Percentiles rank a stretch among this genome's conserved stretches.
Conservation (phyloP, 345 rosid genomes). For the Salix exigua region DNA sequence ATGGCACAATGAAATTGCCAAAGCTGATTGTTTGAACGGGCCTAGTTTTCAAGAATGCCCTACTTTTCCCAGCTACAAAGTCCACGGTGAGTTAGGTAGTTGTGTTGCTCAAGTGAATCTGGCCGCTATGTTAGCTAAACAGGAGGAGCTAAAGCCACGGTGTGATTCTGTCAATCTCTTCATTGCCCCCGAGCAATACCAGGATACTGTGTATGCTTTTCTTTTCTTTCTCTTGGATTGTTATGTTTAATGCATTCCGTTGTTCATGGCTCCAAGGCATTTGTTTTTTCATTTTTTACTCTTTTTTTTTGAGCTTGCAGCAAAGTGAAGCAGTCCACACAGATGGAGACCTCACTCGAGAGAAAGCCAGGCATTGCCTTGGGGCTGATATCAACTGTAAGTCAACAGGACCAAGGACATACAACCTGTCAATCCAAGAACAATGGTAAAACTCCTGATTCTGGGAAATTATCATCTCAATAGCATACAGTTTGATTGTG, state of each 20-base stretch:
- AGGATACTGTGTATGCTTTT: constrained; percentile 27
- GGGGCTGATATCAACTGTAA: constrained; percentile 23
- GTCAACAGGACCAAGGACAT: constrained; percentile 30
- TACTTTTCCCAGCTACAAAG: neutral
- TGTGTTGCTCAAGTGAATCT: constrained; percentile 19
- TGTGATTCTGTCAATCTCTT: constrained; percentile 15
- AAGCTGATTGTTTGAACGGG: constrained; percentile 15
- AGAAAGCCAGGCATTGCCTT: constrained; percentile 27
- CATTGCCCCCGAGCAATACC: constrained; percentile 16
- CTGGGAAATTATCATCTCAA: neutral
- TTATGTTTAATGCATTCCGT: neutral
- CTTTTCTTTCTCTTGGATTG: neutral
- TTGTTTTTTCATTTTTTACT: neutral
- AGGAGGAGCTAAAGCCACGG: constrained; percentile 21
- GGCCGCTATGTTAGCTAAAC: constrained; percentile 16
- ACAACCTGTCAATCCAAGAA: constrained; percentile 23
- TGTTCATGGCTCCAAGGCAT: neutral
- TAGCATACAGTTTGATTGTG: neutral
- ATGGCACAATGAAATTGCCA: constrained; percentile 19
- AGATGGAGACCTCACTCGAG: constrained; percentile 18
- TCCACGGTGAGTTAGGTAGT: constrained; percentile 4
- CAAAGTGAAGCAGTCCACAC: constrained; percentile 34
- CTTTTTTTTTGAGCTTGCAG: neutral
- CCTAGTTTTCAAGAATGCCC: constrained; percentile 18
- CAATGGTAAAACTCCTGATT: constrained; percentile 36